These are phyloP conservation scores for Jaltomata sinuosa DNA, from an alignment of 257 asterid species.

Conservation along the genomic window DNA sequence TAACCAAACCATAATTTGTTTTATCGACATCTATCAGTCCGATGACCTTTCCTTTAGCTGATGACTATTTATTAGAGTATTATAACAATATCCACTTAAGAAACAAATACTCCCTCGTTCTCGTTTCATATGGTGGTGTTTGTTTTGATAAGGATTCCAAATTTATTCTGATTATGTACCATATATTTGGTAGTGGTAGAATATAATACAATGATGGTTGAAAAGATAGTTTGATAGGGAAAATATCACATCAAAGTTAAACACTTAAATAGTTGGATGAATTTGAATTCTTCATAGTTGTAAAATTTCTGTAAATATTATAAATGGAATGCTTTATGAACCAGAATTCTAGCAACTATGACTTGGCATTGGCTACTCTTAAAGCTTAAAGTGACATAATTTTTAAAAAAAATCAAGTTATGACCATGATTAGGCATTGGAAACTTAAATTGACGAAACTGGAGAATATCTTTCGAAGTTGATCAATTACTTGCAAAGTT, in stretches of 20 bases:
- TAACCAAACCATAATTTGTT: background rate
- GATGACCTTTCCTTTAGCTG: background rate
- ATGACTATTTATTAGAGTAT: background rate
- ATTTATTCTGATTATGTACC: background rate
- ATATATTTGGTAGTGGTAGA: background rate
- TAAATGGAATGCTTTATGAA: background rate
- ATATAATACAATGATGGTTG: background rate
- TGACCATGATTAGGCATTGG: background rate
- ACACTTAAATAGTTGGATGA: background rate
- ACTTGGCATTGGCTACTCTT: background rate
- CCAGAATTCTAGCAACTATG: background rate
- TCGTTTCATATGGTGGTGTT: background rate
- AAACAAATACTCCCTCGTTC: background rate
- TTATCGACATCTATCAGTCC: background rate
- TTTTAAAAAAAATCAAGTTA: background rate
- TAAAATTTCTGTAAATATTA: background rate
- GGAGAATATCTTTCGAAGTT: background rate
- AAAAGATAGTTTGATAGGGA: background rate
- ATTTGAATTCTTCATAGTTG: background rate
- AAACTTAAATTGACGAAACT: background rate
- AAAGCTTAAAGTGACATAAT: background rate
- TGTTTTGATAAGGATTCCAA: background rate
- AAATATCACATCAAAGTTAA: background rate
- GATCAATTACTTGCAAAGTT: background rate
- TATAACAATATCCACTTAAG: background rate